Percentiles rank a stretch among this genome's conserved stretches.
Evolutionary conservation across 2,329 filamentous ascomycete species (phyloP).

Genomic region (Microascus cirrosus): DNA sequence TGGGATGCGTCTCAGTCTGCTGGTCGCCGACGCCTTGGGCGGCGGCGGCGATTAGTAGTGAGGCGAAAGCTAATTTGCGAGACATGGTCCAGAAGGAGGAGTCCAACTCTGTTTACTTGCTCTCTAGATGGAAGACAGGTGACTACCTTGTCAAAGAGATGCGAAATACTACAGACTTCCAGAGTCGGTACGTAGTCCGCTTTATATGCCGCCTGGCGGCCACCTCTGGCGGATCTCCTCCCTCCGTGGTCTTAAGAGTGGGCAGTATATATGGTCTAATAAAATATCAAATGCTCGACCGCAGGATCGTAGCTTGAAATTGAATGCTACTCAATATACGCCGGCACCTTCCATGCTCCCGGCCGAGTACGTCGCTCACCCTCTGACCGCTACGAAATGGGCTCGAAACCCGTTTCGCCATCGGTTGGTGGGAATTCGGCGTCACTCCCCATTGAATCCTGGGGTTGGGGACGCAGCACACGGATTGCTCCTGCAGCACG

Average conservation of each 20-base stretch:
- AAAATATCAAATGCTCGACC: neutral
- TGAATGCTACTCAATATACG: neutral
- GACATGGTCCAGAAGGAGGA: neutral
- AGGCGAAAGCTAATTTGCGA: slow-evolving; percentile 3
- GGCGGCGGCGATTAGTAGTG: slow-evolving; percentile 16
- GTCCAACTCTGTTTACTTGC: neutral
- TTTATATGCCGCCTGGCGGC: neutral
- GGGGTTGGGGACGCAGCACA: neutral
- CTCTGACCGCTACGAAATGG: neutral
- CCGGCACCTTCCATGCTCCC: neutral
- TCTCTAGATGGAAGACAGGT: neutral
- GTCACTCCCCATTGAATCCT: neutral
- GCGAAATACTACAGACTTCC: neutral
- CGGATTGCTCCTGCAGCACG: neutral
- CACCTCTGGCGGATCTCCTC: neutral
- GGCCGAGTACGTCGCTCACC: neutral
- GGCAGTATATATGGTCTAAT: neutral
- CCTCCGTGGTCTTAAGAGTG: neutral
- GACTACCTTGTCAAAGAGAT: neutral
- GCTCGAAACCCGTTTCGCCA: neutral
- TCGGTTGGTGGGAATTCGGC: neutral
- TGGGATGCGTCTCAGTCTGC: slow-evolving; percentile 23
- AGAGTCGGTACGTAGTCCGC: neutral
- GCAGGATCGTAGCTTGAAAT: neutral
- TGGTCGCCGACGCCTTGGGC: slow-evolving; percentile 29